These are phyloP conservation scores for Friedmanniomyces simplex DNA, from an alignment of 495 filamentous ascomycete species.

Conservation along the genomic window DNA sequence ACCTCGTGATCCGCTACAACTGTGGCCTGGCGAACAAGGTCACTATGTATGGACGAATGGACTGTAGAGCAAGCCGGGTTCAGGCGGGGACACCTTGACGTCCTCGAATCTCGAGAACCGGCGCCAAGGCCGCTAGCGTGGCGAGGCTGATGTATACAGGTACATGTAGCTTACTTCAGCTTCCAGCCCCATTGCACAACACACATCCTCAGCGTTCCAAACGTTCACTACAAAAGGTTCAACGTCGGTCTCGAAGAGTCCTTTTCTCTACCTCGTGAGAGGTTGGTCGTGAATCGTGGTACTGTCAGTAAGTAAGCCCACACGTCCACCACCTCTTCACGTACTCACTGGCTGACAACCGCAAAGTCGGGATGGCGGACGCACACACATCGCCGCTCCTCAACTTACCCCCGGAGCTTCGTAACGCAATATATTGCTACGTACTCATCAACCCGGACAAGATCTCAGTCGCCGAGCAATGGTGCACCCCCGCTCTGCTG, in stretches of 20 bases:
- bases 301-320: neutral
- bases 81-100: neutral
- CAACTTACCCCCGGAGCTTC: neutral
- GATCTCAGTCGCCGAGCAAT: neutral
- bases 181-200: too few species aligned
- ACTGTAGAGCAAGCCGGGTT: too few species aligned
- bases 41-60: too few species aligned
- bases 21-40: too few species aligned
- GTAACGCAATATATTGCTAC: neutral
- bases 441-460: neutral
- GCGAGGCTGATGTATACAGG: too few species aligned
- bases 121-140: neutral
- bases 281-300: too few species aligned
- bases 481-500: neutral
- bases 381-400: neutral
- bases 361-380: neutral
- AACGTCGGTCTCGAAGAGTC: too few species aligned
- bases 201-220: too few species aligned
- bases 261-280: too few species aligned
- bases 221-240: too few species aligned
- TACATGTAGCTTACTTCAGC: too few species aligned
- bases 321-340: neutral
- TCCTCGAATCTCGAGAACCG: neutral
- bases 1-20: too few species aligned
- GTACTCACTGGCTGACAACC: neutral